Evolutionary conservation across 2,329 filamentous ascomycete species (phyloP).

Genomic region (Colletotrichum gloeosporioides): DNA sequence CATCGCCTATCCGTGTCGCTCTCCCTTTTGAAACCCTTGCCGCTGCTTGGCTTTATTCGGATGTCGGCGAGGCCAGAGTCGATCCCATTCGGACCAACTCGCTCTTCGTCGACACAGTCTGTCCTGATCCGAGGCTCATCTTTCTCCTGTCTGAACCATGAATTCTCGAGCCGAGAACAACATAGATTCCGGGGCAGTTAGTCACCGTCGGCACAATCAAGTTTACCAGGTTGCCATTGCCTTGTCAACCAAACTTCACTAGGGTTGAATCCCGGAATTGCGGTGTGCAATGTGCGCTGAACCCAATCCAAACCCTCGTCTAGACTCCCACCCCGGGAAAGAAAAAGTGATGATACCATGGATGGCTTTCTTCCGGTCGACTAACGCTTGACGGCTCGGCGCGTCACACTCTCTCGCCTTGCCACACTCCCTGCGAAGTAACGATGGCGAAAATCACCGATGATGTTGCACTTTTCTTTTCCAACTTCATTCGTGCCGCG

Average conservation of each 20-base stretch:
- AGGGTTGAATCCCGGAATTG: neutral
- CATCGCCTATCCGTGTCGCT: neutral
- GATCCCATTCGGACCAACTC: neutral
- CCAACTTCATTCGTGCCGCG: neutral
- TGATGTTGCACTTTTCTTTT: neutral
- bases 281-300: neutral
- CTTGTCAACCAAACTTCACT: neutral
- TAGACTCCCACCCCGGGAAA: neutral
- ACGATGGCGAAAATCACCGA: neutral
- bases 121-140: neutral
- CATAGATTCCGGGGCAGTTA: neutral
- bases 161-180: neutral
- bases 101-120: neutral
- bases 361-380: neutral
- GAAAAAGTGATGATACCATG: neutral
- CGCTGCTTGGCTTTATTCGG: neutral
- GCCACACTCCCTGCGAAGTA: neutral
- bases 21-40: neutral
- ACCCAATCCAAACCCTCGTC: neutral
- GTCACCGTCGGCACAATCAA: neutral
- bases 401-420: neutral
- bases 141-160: neutral
- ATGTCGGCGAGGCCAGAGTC: neutral
- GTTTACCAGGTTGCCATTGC: neutral
- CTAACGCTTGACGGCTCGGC: neutral